A percentile compares a stretch with the other conserved stretches of the same genome.
Evolutionary conservation across 2,329 filamentous ascomycete genomes (phyloP).

Genomic region (Neonectria sp.): DNA sequence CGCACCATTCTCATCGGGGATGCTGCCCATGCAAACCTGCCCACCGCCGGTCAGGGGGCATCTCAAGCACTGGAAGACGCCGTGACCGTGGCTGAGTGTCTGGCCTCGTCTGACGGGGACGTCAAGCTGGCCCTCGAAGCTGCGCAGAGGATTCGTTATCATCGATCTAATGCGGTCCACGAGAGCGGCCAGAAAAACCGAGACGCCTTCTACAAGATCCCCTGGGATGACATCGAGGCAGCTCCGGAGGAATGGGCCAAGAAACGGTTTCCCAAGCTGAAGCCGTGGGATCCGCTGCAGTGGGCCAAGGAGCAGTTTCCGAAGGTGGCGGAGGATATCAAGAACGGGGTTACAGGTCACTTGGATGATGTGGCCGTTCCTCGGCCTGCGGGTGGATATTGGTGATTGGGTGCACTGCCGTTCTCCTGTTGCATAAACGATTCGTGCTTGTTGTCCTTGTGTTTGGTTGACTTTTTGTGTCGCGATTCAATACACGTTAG

Average conservation of each 20-base stretch:
- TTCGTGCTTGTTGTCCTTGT: too few species aligned
- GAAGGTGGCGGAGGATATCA: constrained; percentile 21
- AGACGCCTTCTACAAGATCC: constrained; percentile 27
- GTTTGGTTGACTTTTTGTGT: too few species aligned
- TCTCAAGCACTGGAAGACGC: constrained; percentile 28
- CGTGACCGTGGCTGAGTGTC: constrained; percentile 20
- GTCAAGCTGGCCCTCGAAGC: constrained; percentile 28
- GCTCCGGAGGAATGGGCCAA: constrained; percentile 19
- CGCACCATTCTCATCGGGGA: constrained; percentile 29
- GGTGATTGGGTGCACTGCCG: background rate
- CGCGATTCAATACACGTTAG: too few species aligned
- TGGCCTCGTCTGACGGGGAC: constrained; percentile 8
- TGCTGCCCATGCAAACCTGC: constrained; percentile 26
- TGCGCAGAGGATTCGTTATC: constrained; percentile 25
- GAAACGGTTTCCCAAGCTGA: constrained; percentile 27
- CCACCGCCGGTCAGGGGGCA: constrained; percentile 26
- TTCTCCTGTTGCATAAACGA: too few species aligned
- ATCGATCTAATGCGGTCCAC: constrained; percentile 27
- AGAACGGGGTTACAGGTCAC: constrained; percentile 20
- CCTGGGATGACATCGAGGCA: constrained; percentile 29
- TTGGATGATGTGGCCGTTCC: constrained; percentile 22
- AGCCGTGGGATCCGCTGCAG: constrained; percentile 26
- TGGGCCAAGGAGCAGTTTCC: constrained; percentile 24
- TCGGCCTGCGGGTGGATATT: constrained; percentile 20
- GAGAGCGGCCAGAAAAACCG: constrained; percentile 27